Evolutionary conservation across 2,329 filamentous ascomycete genomes (phyloP), one percentile per base, ranked within the genome.

Genomic region (Metarhizium humberi): DNA sequence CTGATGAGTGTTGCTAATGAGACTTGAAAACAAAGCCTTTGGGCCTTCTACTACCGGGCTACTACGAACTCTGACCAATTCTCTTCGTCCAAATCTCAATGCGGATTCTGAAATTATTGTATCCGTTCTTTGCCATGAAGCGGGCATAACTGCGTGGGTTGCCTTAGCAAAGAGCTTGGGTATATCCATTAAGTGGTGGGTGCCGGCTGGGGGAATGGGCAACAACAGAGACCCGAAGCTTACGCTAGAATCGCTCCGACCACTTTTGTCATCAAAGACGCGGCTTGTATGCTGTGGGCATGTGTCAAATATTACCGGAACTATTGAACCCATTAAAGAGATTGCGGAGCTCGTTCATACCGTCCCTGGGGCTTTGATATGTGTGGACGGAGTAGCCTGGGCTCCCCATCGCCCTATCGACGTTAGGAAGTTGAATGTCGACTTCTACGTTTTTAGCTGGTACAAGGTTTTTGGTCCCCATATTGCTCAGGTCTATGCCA

Each of bases 391-490:
- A 2, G 88, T 92, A 0, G 85, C 87, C 3, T 89, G 84, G 63
- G 87, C 88, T 0, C 88, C 88, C 0, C 88, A 92, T 67, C 76
- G 87, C 6, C 73, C 74, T 6, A 71, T 92, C 11, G 85, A 92
- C 65, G 84, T 92, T 3, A 75, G 80, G 59, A 81, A 72, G 0
- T 74, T 89, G 0, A 87, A 79, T 1, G 84, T 87, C 0, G 88
- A 92, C 65, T 84, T 91, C 61, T 92, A 92, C 67, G 72, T 78
- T 16, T 90, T 92, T 65, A 84, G 79, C 0, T 92, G 87, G 87
- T 92, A 92, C 70, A 92, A 92, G 67, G 81, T 91, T 2, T 92
- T 87, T 64, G 88, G 88, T 0, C 87, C 88, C 1, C 88, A 92
- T 61, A 76, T 90, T 2, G 78, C 87, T 0, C 79, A 86, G 59